Evolutionary conservation across 495 filamentous ascomycete species (phyloP), one percentile per base, ranked within the genome.

Genomic region (Penicillium coprophilum): DNA sequence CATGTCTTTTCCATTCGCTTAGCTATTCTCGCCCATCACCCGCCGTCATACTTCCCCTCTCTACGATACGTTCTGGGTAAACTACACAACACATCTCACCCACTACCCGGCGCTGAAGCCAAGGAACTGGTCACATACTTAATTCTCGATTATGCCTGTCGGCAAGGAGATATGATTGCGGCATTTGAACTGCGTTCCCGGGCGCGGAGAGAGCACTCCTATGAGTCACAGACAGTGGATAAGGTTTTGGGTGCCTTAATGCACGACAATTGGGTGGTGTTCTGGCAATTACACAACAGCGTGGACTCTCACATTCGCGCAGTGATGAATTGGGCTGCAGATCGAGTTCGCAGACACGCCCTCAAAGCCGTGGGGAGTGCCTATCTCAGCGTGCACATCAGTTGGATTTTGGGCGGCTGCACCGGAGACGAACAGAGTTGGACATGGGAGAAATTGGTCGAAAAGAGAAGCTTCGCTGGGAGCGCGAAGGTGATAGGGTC

Each of bases 31-130:
- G 80, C 86, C 53, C 84, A 84, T 51, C 85, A 93, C 57, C 84
- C 82, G 58, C 91, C 96, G 50, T 92, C 92, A 8, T 98, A 98
- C 74, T 86, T 90, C 60, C 91, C 94, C 1, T 89, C 94, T 23
- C 77, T 97, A 28, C 80, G 88, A 19, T 82, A 94, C 63, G 82
- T 96, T 1, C 79, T 98, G 6, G 80, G 82, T 36, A 73, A 74
- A 3, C 83, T 97, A 50, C 90, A 95, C 68, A 67, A 72, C 1
- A 73, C 80, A 5, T 62, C 73, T 0, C 76, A 82, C 46, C 84
- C 83, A 28, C 80, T 97, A 19, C 81, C 86, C 0, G 71, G 76
- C 11, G 70, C 82, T 13, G 91, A 96, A 60, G 68, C 88, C 17
- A 84, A 85, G 46, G 94, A 97, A 57, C 82, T 92, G 57, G 79